phyloP scores from a whole-genome alignment of 345 rosid species.

The Dimocarpus longan region DNA sequence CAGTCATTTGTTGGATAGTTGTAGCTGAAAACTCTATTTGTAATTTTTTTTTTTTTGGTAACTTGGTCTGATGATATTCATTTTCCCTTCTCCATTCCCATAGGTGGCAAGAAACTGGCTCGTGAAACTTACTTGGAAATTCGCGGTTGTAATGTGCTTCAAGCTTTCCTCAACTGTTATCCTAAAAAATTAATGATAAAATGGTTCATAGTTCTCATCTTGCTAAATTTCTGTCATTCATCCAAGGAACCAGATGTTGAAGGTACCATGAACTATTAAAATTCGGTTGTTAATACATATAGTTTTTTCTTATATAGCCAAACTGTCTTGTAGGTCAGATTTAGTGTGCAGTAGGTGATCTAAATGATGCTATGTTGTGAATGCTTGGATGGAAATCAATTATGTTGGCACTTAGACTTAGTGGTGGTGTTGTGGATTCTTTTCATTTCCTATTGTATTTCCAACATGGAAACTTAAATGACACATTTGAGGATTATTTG shows the following conservation, averaged over 20 bases:
- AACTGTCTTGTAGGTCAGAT: neutral
- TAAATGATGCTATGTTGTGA: neutral
- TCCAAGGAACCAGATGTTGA: slow-evolving; percentile 64
- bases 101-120: slow-evolving; percentile 29
- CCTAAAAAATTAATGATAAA: slow-evolving; percentile 31
- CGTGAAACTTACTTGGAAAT: slow-evolving; percentile 22
- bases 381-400: neutral
- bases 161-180: slow-evolving; percentile 32
- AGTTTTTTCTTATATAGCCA: neutral
- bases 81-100: slow-evolving; percentile 26
- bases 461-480: neutral
- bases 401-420: too few relatives aligned
- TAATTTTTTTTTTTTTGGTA: neutral
- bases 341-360: neutral
- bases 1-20: neutral
- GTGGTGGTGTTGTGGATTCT: neutral
- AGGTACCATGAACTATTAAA: slow-evolving; percentile 42
- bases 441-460: neutral
- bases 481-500: neutral
- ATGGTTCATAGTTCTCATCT: slow-evolving; percentile 45
- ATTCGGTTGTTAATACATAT: neutral
- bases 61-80: neutral
- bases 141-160: slow-evolving; percentile 15
- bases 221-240: slow-evolving; percentile 40
- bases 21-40: neutral